Evolutionary conservation across 768 basidiomycete genomes (phyloP).

Genomic region (Xanthoconium purpureum): DNA sequence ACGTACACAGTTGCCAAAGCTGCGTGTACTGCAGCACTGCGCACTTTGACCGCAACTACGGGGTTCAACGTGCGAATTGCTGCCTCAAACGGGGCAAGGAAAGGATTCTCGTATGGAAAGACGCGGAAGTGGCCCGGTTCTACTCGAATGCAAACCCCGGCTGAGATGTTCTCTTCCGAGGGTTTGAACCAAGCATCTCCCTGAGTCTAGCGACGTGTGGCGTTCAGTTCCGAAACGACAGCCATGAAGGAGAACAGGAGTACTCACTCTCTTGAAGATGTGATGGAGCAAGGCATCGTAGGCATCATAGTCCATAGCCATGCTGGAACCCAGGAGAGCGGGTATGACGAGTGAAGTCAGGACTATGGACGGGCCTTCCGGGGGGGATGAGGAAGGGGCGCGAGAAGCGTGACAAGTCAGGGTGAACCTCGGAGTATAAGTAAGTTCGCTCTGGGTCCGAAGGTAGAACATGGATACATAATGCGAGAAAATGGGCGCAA

Average conservation of each 20-base stretch:
- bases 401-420: not conserved
- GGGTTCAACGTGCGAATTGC: constrained; percentile 76
- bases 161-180: constrained; percentile 75
- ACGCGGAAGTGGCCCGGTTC: constrained; percentile 69
- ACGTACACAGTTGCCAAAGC: constrained; percentile 68
- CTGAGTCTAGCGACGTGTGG: constrained; percentile 52
- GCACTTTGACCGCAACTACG: constrained; percentile 78
- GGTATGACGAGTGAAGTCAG: not conserved
- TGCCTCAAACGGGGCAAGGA: constrained; percentile 76
- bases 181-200: constrained; percentile 87
- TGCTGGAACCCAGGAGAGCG: constrained; percentile 1
- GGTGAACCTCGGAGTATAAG: constrained; percentile 17
- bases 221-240: not conserved
- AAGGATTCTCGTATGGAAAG: constrained; percentile 84
- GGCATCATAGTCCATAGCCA: constrained; percentile 59
- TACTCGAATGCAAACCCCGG: constrained; percentile 74
- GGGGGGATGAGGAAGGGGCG: not conserved
- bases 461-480: not conserved
- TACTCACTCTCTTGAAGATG: constrained; percentile 67
- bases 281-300: constrained; percentile 79
- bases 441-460: constrained; percentile 1
- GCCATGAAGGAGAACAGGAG: not conserved
- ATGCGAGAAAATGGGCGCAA: constrained; percentile 1
- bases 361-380: not conserved
- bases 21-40: constrained; percentile 78